Base-by-base conservation (phyloP, 768 basidiomycete species). In the Lentinus brumalis region DNA sequence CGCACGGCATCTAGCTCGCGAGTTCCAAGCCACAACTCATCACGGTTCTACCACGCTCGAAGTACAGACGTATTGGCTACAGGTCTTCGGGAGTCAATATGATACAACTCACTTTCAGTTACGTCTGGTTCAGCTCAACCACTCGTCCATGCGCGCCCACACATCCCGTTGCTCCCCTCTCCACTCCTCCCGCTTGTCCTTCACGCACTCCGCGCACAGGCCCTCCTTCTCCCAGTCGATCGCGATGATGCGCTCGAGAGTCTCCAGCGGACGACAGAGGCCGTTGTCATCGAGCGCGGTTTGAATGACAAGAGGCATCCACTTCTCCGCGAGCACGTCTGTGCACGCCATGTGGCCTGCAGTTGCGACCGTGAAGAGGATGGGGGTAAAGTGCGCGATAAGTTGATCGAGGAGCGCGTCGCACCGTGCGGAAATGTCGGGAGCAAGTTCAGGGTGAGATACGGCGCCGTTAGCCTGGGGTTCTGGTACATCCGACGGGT, bases 321-420 rank as follows among this genome's bases (percentile, higher is more conserved):
- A 92, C 53, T 74, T 77, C 53, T 87, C 87, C 1, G 89, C 91
- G 56, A 92, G 79, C 0, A 83, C 74, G 69, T 90, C 84, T 4
- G 89, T 91, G 72, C 91, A 92, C 4, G 74, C 74, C 88, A 90
- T 90, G 68, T 91, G 91, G 1, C 77, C 74, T n/a, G 86, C 85
- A 6, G 84, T 79, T 5, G 86, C 81, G 30, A 87, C 82, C 1
- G 89, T 89, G 70, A 92, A 92, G 0, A 92, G 73, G 39, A 86
- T 76, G 2, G 90, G 88, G 0, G 88, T 87, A 69, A 91, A 91
- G 70, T 88, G 80, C 5, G 79, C 79, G 59, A 92, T 84, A 60
- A 92, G 71, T 31, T 67, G 49, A 18, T 67, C 65, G 31, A 74
- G 70, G 32, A 75, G 66, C 15, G 59, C 60, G 35, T 74, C 67